Conservation (phyloP, 2,329 filamentous ascomycete species). For the Diplodia scrobiculata region DNA sequence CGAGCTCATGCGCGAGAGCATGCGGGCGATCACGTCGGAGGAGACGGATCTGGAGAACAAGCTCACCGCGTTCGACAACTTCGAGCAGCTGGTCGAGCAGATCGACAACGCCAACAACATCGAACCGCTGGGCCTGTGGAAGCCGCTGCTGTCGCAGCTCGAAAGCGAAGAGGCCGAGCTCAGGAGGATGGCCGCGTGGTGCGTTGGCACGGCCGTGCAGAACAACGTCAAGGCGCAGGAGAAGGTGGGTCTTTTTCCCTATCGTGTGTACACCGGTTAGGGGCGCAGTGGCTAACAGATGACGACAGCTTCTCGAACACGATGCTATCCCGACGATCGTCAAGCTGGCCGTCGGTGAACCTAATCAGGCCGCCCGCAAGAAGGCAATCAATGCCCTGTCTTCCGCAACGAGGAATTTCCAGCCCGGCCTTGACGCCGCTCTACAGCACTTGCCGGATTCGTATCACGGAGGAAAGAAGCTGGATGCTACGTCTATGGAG, state of each 20-base stretch:
- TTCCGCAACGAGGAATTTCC: constrained; percentile 83
- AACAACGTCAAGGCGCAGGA: constrained; percentile 90
- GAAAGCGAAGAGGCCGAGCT: constrained; percentile 69
- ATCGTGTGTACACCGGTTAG: constrained; percentile 20
- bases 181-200: constrained; percentile 88
- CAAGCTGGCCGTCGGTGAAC: constrained; percentile 62
- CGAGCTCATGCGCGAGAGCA: constrained; percentile 84
- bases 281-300: constrained; percentile 23
- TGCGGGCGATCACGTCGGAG: constrained; percentile 69
- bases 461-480: constrained; percentile 50
- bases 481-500: constrained; percentile 88
- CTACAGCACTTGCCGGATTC: constrained; percentile 69
- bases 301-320: constrained; percentile 53
- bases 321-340: constrained; percentile 73
- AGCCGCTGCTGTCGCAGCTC: constrained; percentile 72
- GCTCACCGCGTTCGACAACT: constrained; percentile 86
- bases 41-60: constrained; percentile 72
- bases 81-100: constrained; percentile 87
- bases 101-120: constrained; percentile 98
- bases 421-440: constrained; percentile 67
- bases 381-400: constrained; percentile 91
- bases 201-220: constrained; percentile 89
- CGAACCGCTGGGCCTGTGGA: constrained; percentile 76
- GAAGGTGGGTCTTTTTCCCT: constrained; percentile 48
- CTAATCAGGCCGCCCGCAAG: constrained; percentile 67